phyloP scores from a whole-genome alignment of 495 filamentous ascomycete genomes.

The Poronia punctata region DNA sequence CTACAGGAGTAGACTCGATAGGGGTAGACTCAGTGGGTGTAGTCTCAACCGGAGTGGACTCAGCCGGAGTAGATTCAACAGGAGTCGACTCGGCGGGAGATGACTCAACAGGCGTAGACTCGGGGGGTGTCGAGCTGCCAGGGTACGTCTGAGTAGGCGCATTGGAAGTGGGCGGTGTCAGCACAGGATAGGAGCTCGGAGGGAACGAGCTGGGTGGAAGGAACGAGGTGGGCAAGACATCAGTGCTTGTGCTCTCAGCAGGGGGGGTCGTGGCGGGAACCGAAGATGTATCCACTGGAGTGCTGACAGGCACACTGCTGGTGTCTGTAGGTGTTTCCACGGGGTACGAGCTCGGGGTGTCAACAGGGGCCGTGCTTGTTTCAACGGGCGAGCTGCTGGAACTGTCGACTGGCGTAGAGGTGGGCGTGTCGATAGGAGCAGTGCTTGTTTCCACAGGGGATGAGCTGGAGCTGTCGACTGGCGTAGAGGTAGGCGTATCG shows the following conservation, averaged over 20 bases:
- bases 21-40: constrained; percentile 15
- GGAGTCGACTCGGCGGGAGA: constrained; percentile 15
- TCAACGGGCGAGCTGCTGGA: too few species aligned
- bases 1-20: constrained; percentile 11
- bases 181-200: constrained; percentile 13
- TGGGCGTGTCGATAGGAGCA: too few species aligned
- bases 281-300: constrained; percentile 10
- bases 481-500: too few species aligned
- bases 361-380: too few species aligned
- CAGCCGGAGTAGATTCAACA: constrained; percentile 19
- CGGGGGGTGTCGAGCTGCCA: constrained; percentile 8
- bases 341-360: too few species aligned
- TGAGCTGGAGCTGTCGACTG: too few species aligned
- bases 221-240: constrained; percentile 6
- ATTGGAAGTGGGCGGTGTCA: constrained; percentile 8
- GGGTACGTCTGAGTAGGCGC: constrained; percentile 16
- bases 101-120: constrained; percentile 13
- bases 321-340: too few species aligned
- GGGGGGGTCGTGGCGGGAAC: constrained; percentile 9
- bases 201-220: neutral
- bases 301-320: constrained; percentile 9
- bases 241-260: constrained; percentile 9
- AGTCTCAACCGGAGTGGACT: constrained; percentile 7
- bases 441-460: too few species aligned
- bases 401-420: too few species aligned